phyloP scores from a whole-genome alignment of 345 rosid genomes.

The Camelina neglecta region DNA sequence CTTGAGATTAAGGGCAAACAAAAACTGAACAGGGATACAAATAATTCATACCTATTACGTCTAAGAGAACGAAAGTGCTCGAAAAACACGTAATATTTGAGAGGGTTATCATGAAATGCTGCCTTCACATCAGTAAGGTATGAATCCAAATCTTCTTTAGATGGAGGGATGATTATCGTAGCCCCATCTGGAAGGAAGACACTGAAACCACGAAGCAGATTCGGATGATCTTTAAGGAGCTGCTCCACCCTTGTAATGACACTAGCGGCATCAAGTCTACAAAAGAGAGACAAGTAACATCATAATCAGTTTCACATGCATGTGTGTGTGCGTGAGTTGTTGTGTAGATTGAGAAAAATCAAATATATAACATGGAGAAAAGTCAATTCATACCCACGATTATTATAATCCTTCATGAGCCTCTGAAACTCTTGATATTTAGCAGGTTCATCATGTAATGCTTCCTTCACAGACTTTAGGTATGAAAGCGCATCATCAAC shows the following conservation, averaged over 20 bases:
- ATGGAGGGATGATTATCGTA: neutral
- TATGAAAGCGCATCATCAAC: neutral
- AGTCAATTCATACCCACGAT: neutral
- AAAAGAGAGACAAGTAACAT: neutral
- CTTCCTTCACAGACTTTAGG: neutral
- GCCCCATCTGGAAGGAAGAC: neutral
- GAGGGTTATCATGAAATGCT: too few species aligned
- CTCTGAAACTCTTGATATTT: constrained; percentile 6
- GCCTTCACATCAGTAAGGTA: too few species aligned
- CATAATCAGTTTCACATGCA: constrained; percentile 3
- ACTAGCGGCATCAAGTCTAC: neutral
- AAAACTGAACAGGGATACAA: too few species aligned
- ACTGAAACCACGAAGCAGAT: constrained; percentile 12
- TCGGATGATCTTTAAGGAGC: constrained; percentile 17
- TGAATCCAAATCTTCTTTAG: too few species aligned
- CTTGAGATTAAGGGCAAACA: too few species aligned
- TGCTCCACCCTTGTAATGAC: neutral
- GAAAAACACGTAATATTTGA: too few species aligned
- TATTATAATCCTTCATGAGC: neutral
- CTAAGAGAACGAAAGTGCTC: too few species aligned
- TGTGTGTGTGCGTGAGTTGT: neutral
- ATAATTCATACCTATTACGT: too few species aligned
- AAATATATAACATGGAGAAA: neutral
- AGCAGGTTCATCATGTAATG: constrained; percentile 17
- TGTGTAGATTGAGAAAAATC: neutral